Percentiles rank a stretch among this genome's conserved stretches.
Conservation (phyloP, 805 yeast species). For the Candida hispaniensis region DNA sequence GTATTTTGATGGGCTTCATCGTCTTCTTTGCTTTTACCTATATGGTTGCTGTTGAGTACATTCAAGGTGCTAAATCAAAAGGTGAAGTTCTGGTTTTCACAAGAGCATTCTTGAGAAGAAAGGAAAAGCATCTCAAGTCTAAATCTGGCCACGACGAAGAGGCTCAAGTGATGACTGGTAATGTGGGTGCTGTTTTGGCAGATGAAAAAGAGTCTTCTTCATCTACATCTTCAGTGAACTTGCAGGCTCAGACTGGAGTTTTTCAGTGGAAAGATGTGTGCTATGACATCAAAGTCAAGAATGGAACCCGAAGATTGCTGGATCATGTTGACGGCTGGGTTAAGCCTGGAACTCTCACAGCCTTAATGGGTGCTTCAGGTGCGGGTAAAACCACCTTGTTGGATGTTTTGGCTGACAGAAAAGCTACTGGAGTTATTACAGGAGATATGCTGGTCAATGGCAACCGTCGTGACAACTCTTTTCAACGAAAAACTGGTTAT, state of each 20-base stretch:
- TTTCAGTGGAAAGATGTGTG: constrained; percentile 72
- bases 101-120: no score
- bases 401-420: constrained; percentile 60
- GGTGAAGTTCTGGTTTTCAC: constrained; percentile 63
- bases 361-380: constrained; percentile 69
- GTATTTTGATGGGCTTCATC: constrained; percentile 48
- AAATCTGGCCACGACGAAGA: constrained; percentile 1
- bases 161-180: no score
- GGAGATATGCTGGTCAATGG: constrained; percentile 63
- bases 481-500: constrained; percentile 58
- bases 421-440: constrained; percentile 58
- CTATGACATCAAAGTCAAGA: constrained; percentile 55
- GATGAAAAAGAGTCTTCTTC: constrained; percentile 1
- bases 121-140: constrained; percentile 16
- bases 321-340: constrained; percentile 71
- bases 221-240: constrained; percentile 1
- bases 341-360: constrained; percentile 72
- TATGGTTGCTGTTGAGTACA: constrained; percentile 41
- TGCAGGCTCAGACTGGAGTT: constrained; percentile 21
- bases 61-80: constrained; percentile 28
- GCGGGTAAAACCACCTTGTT: constrained; percentile 72
- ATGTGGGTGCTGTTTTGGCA: constrained; percentile 1
- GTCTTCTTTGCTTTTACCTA: constrained; percentile 46
- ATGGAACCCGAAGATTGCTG: constrained; percentile 49
- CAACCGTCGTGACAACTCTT: constrained; percentile 45